Evolutionary conservation across 345 rosid species (phyloP), one percentile per base, ranked within the genome.

Genomic region (Euphorbia tirucalli): DNA sequence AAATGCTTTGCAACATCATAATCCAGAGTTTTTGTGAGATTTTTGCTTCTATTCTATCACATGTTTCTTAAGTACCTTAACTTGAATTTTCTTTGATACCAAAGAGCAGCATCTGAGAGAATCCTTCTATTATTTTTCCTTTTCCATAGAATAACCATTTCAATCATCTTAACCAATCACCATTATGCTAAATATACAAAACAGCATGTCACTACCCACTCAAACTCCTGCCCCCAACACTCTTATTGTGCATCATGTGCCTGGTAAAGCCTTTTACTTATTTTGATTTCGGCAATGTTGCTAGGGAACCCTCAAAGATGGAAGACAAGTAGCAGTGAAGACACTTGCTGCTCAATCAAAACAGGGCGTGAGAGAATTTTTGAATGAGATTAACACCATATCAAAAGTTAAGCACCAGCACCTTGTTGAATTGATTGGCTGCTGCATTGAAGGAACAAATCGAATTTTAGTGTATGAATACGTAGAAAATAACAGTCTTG

Each of bases 341-440:
- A 76, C 85, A 41, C 93, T 92, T 56, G 76, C 97, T 44, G 82
- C 87, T 19, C 84, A 84, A 70, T 92, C 97, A 43, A 90, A 80
- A 83, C 97, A 92, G 77, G 97, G 97, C 16, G 81, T 77, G 63
- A 80, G 81, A 5, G 97, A 94, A 83, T 93, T 93, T 80, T 76
- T 90, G 71, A 83, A 88, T 1, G 98, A 93, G 84, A 90, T 91
- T 71, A 84, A 77, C 64, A 75, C 88, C 39, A 88, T 93, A 60
- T 83, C 96, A 3, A 81, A 81, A 85, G 83, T 87, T 72, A 88
- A 71, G 78, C 98, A 93, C 81, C 94, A 85, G 43, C 87, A 93
- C 84, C 98, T 93, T 59, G 97, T 93, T 77, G 90, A 86, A 79
- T 82, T 93, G 76, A 64, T 90, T 35, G 98, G 98, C 19, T 93